Base-by-base conservation (phyloP, 345 rosid genomes). In the Crucihimalaya himalaica region DNA sequence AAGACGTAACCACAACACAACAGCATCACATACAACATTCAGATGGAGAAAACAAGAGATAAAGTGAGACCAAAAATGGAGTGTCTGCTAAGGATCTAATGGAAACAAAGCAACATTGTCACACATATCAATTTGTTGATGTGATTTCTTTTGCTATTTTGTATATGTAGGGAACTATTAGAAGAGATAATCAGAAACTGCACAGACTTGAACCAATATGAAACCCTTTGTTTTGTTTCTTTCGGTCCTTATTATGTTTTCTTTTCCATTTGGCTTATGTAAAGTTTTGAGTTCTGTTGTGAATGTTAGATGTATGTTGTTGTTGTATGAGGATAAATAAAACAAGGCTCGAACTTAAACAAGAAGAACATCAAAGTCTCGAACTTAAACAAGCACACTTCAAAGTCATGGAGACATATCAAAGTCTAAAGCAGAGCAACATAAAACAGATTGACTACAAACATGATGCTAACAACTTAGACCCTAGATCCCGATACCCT, bases 161-260 rank as follows among this genome's bases (percentile, higher is more conserved):
- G 28, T 27, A 27, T 27, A 27, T 27, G 28, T 27, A 27, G 4
- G n/a, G 96, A 86, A 46, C 70, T 94, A 77, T 46, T 91, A 37
- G 88, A 85, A 53, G 95, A 88, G 68, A 81, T 77, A 10, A 55
- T 83, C 68, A 67, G 28, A 23, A 81, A 83, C 82, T 82, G 39
- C 64, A 43, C 34, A 28, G 55, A 69, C 58, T 47, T 57, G 35
- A 50, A 77, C 74, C 35, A 60, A 66, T 59, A 46, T 45, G 35
- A 45, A 55, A 11, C 16, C 0, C 16, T 47, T 66, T 57, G 35
- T 74, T 37, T 57, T 27, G 66, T 60, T 40, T 61, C 20, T 61
- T 23, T 61, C 32, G 15, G 15, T 50, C 46, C 21, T 10, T 47
- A 34, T 15, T 51, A 8, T 35, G 64, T 69, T 62, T 59, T 62